Percentiles rank a stretch among this genome's conserved stretches.
phyloP scores from a whole-genome alignment of 2,329 filamentous ascomycete genomes.

The Microcyclosporella mali region DNA sequence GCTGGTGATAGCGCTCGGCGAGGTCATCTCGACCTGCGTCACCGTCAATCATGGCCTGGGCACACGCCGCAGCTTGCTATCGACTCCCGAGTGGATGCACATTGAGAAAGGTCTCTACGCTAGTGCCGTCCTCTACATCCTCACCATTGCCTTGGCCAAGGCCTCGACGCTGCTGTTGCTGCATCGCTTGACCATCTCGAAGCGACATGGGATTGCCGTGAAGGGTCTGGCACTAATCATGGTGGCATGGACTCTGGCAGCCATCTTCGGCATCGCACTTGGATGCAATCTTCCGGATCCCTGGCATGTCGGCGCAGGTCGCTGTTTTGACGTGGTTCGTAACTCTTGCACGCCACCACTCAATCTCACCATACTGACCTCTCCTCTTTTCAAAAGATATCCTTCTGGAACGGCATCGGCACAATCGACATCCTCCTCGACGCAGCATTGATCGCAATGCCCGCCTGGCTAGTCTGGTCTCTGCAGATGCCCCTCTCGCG shows the following conservation, averaged over 20 bases:
- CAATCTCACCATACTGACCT: no score
- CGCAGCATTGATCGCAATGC: constrained; percentile 9
- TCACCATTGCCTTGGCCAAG: neutral
- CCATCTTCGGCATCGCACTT: constrained; percentile 1
- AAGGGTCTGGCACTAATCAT: neutral
- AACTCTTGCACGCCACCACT: no score
- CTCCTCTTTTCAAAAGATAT: no score
- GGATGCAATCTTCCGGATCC: neutral
- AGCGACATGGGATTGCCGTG: neutral
- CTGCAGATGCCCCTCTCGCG: constrained; percentile 11
- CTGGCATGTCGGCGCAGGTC: constrained; percentile 17
- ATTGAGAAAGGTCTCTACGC: neutral
- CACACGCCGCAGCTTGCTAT: no score
- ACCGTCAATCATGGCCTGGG: no score
- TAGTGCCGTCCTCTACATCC: neutral
- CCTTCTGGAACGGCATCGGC: constrained; percentile 12
- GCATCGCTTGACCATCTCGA: neutral
- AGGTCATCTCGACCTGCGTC: no score
- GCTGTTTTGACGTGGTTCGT: constrained; percentile 8
- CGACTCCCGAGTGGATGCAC: no score
- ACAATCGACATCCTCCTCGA: constrained; percentile 12
- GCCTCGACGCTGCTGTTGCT: neutral
- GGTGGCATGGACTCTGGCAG: neutral
- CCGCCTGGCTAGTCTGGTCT: constrained; percentile 12
- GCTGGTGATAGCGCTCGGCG: no score